Base-by-base conservation (phyloP, 1,139 yeast species). In the Nakaseomyces uthaithaninus region DNA sequence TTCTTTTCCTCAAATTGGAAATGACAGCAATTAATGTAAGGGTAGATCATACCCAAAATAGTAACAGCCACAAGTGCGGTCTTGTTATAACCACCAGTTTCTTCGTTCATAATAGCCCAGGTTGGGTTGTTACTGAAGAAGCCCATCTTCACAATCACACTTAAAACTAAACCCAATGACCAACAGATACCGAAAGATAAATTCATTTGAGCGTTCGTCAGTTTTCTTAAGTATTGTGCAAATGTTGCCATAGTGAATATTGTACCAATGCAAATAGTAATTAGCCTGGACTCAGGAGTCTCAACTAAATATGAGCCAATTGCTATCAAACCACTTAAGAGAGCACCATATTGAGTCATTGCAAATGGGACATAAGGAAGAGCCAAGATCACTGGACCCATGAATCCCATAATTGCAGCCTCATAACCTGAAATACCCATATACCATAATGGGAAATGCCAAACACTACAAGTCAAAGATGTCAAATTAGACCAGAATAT, bases 391-490 rank as follows among this genome's bases (percentile, higher is more conserved):
- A 80, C 45, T 4, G 89, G 82, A 1, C 80, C 72, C 24, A 76
- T 46, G 33, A 81, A 68, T 19, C 78, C 65, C 3, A 78, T 58
- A 37, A 86, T 68, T 2, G 78, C 73, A 0, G 83, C 82, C 62
- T 91, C 98, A 59, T 83, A 87, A 3, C 98, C 98, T 2, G 95
- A 82, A 43, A 91, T 80, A 7, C 97, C 97, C 97, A 91, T 87
- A 58, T 82, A 76, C 98, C 98, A 91, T 46, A 91, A 69, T 14
- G 98, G 98, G 69, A 91, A 91, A 65, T 84, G 86, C 98, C 98
- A 91, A 38, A 91, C 80, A 55, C 93, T 77, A 44, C 93, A 71
- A 40, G 87, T 82, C 46, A 91, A 67, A 0, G 95, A 75, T 1
- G 97, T 82, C 38, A 77, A 52, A 15, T 80, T 78, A 0, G 96